Evolutionary conservation across 192 early-diverging fungal genomes (phyloP).

Genomic region (Phycomyces blakesleeanus): DNA sequence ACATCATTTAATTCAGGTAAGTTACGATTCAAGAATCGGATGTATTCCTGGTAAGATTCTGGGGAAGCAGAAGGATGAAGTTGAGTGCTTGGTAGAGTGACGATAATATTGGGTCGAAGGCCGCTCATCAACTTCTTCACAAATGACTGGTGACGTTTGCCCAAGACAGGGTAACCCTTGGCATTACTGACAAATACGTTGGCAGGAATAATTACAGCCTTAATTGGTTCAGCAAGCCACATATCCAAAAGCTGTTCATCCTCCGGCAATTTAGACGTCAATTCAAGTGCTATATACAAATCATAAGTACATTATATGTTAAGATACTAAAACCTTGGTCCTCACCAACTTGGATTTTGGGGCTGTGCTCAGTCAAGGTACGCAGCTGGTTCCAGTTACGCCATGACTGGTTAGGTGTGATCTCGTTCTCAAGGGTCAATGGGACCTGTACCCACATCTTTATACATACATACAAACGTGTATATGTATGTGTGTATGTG

Average conservation of each 20-base stretch:
- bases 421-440: conserved; percentile 20
- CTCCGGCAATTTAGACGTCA: conserved; percentile 47
- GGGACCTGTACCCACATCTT: conserved; percentile 52
- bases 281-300: conserved; percentile 55
- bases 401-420: conserved; percentile 50
- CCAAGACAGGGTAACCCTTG: conserved; percentile 86
- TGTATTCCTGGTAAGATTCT: conserved; percentile 70
- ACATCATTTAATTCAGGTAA: conserved; percentile 55
- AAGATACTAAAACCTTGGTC: not conserved
- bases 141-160: conserved; percentile 71
- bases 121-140: conserved; percentile 48
- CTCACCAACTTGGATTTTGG: conserved; percentile 59
- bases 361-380: conserved; percentile 62
- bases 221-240: conserved; percentile 91
- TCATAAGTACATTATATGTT: conserved; percentile 19
- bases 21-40: conserved; percentile 68
- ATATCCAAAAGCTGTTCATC: conserved; percentile 40
- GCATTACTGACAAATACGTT: conserved; percentile 72
- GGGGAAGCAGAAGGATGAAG: conserved; percentile 42
- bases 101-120: conserved; percentile 22
- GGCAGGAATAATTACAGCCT: conserved; percentile 68
- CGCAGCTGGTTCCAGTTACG: conserved; percentile 76
- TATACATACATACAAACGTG: too few species aligned
- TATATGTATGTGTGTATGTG: too few species aligned
- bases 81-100: conserved; percentile 9